Base-by-base conservation (phyloP, 2,329 filamentous ascomycete species). In the Aspergillus viridinutans region DNA sequence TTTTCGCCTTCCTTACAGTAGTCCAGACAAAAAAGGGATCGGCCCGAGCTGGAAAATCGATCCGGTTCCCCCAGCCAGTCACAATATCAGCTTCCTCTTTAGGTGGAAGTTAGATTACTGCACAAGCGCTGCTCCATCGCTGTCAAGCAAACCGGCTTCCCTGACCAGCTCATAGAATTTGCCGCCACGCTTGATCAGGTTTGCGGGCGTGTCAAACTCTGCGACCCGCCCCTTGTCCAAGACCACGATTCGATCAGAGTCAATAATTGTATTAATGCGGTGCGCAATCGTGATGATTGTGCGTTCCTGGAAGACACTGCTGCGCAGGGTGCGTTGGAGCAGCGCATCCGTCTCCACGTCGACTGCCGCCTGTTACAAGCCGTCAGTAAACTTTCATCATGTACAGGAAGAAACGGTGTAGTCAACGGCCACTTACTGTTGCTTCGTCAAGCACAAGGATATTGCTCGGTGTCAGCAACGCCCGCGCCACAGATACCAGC, bases 231-330 rank as follows among this genome's bases (percentile, higher is more conserved):
- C 94, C 74, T 89, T 89, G 71, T 97, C 92, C 5, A 99, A 84
- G 51, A 99, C 94, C 38, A 99, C 87, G 60, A 99, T 94, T 52
- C 92, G 86, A 77, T 99, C 93, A 59, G 83, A 86, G 68, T 88
- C 85, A 14, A 99, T 83, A 67, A 99, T 97, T 10, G 94, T 99
- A 78, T 97, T 97, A 79, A 99, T 96, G 55, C 94, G 88, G 78
- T 99, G 94, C 26, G 94, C 94, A 68, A 99, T 96, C 1, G 94
- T 99, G 74, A 99, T 96, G 74, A 99, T 97, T 40, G 94, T 99
- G 54, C 91, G 86, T 75, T 97, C 91, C 60, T 87, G 83, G 78
- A 99, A 99, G 72, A 86, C 81, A 66, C 76, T 82, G 69, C 81
- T 85, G 56, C 85, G 80, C 50, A 88, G 72, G 21, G 85, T 87